Conservation (phyloP, 129 eudicot genomes). For the Sambucus nigra region DNA sequence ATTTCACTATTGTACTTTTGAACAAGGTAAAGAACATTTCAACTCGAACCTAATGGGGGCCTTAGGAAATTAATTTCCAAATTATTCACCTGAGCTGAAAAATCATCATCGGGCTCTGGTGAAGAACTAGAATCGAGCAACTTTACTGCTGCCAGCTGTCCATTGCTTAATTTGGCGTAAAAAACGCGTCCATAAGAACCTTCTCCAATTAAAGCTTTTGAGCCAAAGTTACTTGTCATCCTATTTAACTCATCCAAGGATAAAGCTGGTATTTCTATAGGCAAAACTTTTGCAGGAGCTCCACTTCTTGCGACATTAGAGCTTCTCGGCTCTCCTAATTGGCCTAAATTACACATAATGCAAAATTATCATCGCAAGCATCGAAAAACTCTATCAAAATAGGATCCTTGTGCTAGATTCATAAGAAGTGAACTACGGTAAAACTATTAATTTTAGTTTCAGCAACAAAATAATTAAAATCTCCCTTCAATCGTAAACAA, state of each 20-base stretch:
- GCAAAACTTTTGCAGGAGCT: constrained; percentile 48
- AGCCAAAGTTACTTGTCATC: constrained; percentile 70
- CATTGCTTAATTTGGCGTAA: constrained; percentile 51
- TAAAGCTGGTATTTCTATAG: constrained; percentile 72
- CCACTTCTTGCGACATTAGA: constrained; percentile 43
- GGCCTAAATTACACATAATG: constrained; percentile 24
- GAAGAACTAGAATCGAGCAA: constrained; percentile 72
- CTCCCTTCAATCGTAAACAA: too few species aligned
- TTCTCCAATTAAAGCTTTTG: constrained; percentile 72
- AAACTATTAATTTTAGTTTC: too few species aligned
- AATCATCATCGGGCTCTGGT: constrained; percentile 72
- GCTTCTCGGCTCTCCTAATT: constrained; percentile 83
- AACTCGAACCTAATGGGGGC: too few species aligned
- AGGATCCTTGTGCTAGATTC: too few species aligned
- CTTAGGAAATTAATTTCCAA: too few species aligned
- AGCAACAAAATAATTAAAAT: too few species aligned
- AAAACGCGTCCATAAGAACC: constrained; percentile 94
- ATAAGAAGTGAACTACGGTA: too few species aligned
- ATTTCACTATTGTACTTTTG: not conserved
- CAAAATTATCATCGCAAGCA: not conserved
- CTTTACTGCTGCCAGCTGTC: constrained; percentile 59
- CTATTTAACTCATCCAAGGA: constrained; percentile 62
- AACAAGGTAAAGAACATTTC: too few species aligned
- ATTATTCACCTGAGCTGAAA: constrained; percentile 48
- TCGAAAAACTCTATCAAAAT: not conserved